Evolutionary conservation across 2,329 filamentous ascomycete genomes (phyloP).

Genomic region (Monilinia aucupariae): DNA sequence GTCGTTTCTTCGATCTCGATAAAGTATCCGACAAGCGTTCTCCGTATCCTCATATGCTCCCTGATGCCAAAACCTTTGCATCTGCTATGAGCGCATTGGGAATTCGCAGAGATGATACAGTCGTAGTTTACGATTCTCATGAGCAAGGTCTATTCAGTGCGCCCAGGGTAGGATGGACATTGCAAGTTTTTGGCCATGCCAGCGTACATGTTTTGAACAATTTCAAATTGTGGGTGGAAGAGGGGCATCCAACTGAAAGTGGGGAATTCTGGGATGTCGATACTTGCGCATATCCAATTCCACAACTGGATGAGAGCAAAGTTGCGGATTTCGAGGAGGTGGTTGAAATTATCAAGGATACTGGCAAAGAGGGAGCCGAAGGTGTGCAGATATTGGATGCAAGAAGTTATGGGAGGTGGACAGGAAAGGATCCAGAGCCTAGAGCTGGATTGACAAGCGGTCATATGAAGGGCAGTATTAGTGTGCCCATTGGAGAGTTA

Average conservation of each 20-base stretch:
- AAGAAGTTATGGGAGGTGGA: constrained; percentile 71
- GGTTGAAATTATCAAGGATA: constrained; percentile 66
- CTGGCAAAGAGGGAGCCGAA: constrained; percentile 76
- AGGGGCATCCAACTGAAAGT: constrained; percentile 76
- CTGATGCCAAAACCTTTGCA: constrained; percentile 72
- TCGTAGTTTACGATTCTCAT: constrained; percentile 90
- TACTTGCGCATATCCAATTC: constrained; percentile 59
- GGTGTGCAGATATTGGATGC: constrained; percentile 88
- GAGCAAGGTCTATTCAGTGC: constrained; percentile 93
- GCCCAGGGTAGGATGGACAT: constrained; percentile 88
- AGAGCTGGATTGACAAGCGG: constrained; percentile 80
- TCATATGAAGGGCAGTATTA: constrained; percentile 85
- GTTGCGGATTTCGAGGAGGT: constrained; percentile 81
- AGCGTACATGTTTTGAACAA: constrained; percentile 92
- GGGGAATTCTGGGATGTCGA: constrained; percentile 66
- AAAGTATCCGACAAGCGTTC: constrained; percentile 81
- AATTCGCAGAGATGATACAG: constrained; percentile 77
- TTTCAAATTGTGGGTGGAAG: constrained; percentile 86
- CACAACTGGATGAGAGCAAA: constrained; percentile 51
- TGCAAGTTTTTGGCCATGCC: constrained; percentile 82
- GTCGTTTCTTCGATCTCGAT: constrained; percentile 95
- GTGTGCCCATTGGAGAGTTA: constrained; percentile 71
- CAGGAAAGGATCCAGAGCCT: constrained; percentile 79
- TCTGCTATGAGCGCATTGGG: constrained; percentile 84
- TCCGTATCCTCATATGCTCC: constrained; percentile 95